Evolutionary conservation across 257 asterid species (phyloP), one percentile per base, ranked within the genome.

Genomic region (Paulownia fortunei): DNA sequence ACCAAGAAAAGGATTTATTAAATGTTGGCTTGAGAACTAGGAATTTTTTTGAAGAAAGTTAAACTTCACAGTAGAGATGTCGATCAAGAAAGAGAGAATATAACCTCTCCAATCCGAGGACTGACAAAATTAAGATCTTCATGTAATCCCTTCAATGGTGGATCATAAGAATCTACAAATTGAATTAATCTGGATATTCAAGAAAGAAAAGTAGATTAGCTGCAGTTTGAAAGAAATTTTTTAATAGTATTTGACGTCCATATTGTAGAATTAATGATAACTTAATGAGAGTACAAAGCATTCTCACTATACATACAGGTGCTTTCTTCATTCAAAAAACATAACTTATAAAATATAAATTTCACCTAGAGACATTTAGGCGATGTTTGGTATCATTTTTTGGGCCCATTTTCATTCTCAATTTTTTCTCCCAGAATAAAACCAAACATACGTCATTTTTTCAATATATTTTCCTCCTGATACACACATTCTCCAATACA

Each of bases 101-200:
- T 68, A 44, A 95, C 99, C 99, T 96, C 99, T 88, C 99, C 99
- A 78, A 96, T 93, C 81, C 98, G 94, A 86, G 99, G 98, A 82
- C 99, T 93, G 85, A 96, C 99, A 64, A 95, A 93, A 85, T 95
- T 95, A 82, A 95, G 97, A 83, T 95, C 99, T 86, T 95, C 99
- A 82, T 93, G 98, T 77, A 95, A 88, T 83, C 99, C 99, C 91
- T 93, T 96, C 88, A 93, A 72, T 72, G 98, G 97, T 67, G 98
- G 98, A 90, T 93, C 98, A 70, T 91, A 95, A 55, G 99, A 93
- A 87, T 95, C 99, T 27, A 95, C 88, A 82, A 93, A 95, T 69
- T 93, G 98, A 81, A 92, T 82, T 84, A 95, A 86, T 91, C 99
- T 95, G 97, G 8, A 76, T 72, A 86, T 68, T 74, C 75, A 42